Base-by-base conservation (phyloP, 768 basidiomycete species). In the Suillus decipiens region DNA sequence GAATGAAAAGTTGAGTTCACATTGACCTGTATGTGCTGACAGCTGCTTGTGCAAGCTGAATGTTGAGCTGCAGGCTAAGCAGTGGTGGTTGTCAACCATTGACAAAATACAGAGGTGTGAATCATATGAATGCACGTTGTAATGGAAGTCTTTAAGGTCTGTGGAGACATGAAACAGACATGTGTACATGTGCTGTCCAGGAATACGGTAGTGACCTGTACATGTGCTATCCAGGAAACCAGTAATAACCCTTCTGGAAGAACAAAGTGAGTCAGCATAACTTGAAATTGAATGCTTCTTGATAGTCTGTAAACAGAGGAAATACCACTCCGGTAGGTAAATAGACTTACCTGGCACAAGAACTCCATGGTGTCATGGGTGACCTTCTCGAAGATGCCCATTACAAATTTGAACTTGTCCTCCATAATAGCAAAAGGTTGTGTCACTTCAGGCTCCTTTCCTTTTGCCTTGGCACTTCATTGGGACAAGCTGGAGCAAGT, bases 401-500 rank as follows among this genome's bases (percentile, higher is more conserved):
- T 96, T 62, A 96, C 87, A 65, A 95, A 82, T 75, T 99, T 96
- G 66, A 99, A 96, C 69, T 95, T 90, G 68, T 96, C 94, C 71
- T 97, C 96, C 3, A 86, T 81, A 63, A 99, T 89, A 60, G 81
- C 76, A n/a, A 89, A 69, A 10, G 87, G 84, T 62, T 84, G 85
- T 2, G 77, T 75, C 1, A 83, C 76, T 59, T 96, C 93, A 1
- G 89, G 88, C 61, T 92, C 92, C 73, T 93, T 95, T 61, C 90
- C 92, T 70, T 90, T 95, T 11, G 86, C 87, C 75, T 93, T 95
- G 31, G 88, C 84, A 70, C 89, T 90, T 50, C 85, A 78, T 60
- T 78, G 77, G 9, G 73, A 66, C 5, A 81, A 82, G 41, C 84
- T 79, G 17, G 89, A 86, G 5, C 86, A 82, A 0, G 87, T 84